Evolutionary conservation across 1,284 basidiomycete species (phyloP), one percentile per base, ranked within the genome.

Genomic region (Ceratobasidium sp.): DNA sequence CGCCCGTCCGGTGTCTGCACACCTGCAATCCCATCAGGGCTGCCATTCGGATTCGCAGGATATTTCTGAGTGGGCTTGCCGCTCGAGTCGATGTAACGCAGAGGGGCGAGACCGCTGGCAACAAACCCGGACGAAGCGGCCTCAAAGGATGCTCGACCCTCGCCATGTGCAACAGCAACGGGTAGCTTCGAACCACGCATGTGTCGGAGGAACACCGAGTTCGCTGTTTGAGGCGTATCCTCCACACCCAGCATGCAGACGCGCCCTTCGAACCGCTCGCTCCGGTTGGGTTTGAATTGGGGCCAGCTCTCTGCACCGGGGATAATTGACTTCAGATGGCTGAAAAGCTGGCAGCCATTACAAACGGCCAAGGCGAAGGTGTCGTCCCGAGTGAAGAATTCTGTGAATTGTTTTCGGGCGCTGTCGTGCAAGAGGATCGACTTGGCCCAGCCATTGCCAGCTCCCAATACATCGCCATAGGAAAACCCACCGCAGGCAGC

Each of bases 401-500:
- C 85, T 12, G 87, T 83, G 84, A 99, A 98, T 83, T 96, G 93
- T 46, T 84, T 86, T 41, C 94, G 88, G 1, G 95, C 94, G 1
- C 84, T 87, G 41, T 88, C 86, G 85, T 98, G 93, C 66, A 98
- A 90, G 41, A 98, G 88, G 38, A 96, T 93, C 20, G 96, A 96
- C 83, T 97, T 93, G 6, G 97, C 97, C 98, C 98, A 99, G 48
- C 98, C 98, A 83, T 94, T 96, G 18, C 97, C 97, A 4, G 98
- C 97, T 50, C 98, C 97, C 12, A 99, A 90, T 16, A 99, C 97
- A 85, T 99, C 97, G 73, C 97, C 98, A 83, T 98, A 99, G 14
- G 97, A 98, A 89, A 99, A 99, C 6, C 97, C 97, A 78, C 97
- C 97, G 82, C 97, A 99, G 0, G 97, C 97, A 2, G 95, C 97